Percentiles rank a stretch among this genome's conserved stretches.
phyloP scores from a whole-genome alignment of 2,329 filamentous ascomycete species.

The Monilinia fructicola region DNA sequence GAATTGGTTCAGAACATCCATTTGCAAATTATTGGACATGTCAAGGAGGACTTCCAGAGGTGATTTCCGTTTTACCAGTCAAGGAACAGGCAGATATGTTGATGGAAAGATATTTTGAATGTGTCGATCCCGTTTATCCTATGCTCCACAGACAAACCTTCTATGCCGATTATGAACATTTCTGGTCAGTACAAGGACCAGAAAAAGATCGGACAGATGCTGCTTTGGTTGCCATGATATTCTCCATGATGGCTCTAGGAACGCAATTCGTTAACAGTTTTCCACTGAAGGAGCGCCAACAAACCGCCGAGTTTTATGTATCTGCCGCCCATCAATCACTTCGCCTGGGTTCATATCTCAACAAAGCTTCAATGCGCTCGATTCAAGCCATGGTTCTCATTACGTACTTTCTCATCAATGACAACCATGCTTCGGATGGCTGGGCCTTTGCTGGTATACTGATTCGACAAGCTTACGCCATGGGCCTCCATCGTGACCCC shows the following conservation, averaged over 20 bases:
- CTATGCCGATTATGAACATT: conserved; percentile 75
- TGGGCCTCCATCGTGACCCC: conserved; percentile 77
- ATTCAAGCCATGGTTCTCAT: conserved; percentile 82
- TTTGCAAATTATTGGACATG: conserved; percentile 87
- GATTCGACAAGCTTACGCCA: conserved; percentile 75
- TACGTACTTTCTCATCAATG: conserved; percentile 81
- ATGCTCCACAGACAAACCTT: conserved; percentile 76
- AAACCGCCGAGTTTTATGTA: conserved; percentile 79
- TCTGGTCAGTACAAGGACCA: conserved; percentile 61
- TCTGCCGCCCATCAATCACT: conserved; percentile 77
- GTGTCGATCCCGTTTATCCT: conserved; percentile 77
- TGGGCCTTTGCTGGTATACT: conserved; percentile 80
- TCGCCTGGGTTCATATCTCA: conserved; percentile 73
- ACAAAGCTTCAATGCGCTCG: conserved; percentile 68
- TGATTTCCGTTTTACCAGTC: conserved; percentile 71
- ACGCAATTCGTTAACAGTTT: conserved; percentile 66
- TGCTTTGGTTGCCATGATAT: conserved; percentile 69
- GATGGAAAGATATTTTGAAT: conserved; percentile 62
- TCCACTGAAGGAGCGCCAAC: conserved; percentile 62
- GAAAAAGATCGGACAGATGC: conserved; percentile 65
- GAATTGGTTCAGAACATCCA: conserved; percentile 75
- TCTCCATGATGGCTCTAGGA: conserved; percentile 74
- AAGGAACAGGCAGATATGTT: conserved; percentile 75
- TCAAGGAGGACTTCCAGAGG: conserved; percentile 70
- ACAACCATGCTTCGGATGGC: conserved; percentile 79